These are phyloP conservation scores for Fusarium sp. DNA, from an alignment of 2,329 filamentous ascomycete species.

Conservation along the genomic window DNA sequence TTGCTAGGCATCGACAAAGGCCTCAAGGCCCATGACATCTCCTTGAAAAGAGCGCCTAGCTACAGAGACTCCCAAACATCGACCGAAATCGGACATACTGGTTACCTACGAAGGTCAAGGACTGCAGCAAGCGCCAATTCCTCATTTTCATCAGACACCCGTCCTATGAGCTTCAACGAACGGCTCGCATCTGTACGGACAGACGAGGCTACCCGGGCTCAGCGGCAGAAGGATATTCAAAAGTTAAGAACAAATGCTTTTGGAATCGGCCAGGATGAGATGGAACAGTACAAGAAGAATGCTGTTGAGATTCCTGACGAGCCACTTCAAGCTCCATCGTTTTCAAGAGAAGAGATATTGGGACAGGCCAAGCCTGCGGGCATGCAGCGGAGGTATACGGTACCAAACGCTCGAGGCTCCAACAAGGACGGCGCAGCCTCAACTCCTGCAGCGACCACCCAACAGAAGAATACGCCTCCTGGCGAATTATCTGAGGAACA, in stretches of 20 bases:
- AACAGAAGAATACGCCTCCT: constrained; percentile 31
- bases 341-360: constrained; percentile 71
- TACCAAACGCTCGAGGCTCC: constrained; percentile 45
- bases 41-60: constrained; percentile 76
- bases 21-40: constrained; percentile 80
- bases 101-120: constrained; percentile 57
- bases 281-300: constrained; percentile 67
- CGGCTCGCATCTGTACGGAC: constrained; percentile 76
- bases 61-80: constrained; percentile 46
- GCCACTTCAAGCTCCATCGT: constrained; percentile 59
- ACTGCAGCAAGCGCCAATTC: constrained; percentile 48
- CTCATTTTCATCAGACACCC: constrained; percentile 44
- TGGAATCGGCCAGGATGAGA: constrained; percentile 64
- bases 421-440: constrained; percentile 30
- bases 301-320: constrained; percentile 64
- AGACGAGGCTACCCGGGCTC: constrained; percentile 61
- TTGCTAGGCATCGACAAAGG: constrained; percentile 91
- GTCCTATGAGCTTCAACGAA: constrained; percentile 78
- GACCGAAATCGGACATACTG: constrained; percentile 36
- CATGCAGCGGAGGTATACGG: constrained; percentile 57
- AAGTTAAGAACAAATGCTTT: constrained; percentile 65
- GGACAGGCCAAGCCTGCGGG: constrained; percentile 45
- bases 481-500: constrained; percentile 41
- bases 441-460: constrained; percentile 15
- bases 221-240: constrained; percentile 62